A percentile compares a stretch with the other conserved stretches of the same genome.
These are phyloP conservation scores for Globisporangium carolinianum DNA, from an alignment of 352 stramenopile species.

Conservation along the genomic window DNA sequence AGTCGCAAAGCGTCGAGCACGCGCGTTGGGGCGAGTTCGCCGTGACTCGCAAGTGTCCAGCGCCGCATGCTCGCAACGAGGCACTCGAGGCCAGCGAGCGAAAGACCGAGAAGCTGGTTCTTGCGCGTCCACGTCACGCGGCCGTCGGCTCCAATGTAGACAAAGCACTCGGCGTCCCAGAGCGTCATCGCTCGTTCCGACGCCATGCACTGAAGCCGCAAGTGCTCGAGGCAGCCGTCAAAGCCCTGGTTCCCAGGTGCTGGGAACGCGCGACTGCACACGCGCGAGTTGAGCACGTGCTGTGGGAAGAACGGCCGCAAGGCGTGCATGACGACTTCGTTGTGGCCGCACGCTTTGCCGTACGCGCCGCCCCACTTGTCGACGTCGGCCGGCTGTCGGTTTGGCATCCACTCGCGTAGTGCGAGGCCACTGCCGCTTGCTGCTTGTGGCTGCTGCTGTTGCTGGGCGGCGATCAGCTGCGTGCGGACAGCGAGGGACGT, in stretches of 20 bases:
- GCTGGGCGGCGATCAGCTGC: constrained; percentile 17
- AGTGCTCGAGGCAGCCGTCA: constrained; percentile 85
- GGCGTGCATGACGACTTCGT: constrained; percentile 86
- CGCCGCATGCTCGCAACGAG: constrained; percentile 35
- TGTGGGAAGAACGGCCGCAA: constrained; percentile 82
- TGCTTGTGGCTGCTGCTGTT: neutral
- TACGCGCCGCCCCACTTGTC: constrained; percentile 77
- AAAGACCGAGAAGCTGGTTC: constrained; percentile 51
- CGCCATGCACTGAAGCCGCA: constrained; percentile 55
- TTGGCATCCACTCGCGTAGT: constrained; percentile 57
- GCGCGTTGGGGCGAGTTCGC: constrained; percentile 23
- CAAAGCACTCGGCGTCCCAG: constrained; percentile 79
- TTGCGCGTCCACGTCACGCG: constrained; percentile 56
- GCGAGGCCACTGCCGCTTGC: constrained; percentile 11
- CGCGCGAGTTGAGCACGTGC: constrained; percentile 84
- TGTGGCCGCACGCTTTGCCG: constrained; percentile 85
- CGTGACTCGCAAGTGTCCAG: constrained; percentile 40
- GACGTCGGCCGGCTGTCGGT: constrained; percentile 57
- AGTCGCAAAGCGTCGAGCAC: constrained; percentile 45
- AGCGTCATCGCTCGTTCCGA: constrained; percentile 54
- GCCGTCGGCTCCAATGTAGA: constrained; percentile 48
- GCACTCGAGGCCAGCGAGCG: constrained; percentile 52
- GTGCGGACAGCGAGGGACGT: constrained; percentile 52
- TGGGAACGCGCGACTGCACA: constrained; percentile 71
- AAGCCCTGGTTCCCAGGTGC: constrained; percentile 85